These are phyloP conservation scores for Penicillium sp. DNA, from an alignment of 2,329 filamentous ascomycete genomes.

Conservation along the genomic window DNA sequence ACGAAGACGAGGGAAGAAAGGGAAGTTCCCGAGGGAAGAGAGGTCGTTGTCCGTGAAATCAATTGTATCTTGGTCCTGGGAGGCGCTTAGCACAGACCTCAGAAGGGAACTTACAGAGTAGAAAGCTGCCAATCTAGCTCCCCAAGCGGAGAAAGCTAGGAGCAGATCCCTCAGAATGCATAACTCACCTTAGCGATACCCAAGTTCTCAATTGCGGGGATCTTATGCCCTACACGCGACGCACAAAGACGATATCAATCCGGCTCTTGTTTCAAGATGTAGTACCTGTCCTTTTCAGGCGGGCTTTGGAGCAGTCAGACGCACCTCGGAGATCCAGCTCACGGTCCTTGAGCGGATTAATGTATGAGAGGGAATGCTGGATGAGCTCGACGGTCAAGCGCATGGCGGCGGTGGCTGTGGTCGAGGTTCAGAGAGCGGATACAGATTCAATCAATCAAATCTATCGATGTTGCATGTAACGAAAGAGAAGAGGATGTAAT, in stretches of 20 bases:
- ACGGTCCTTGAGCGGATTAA: constrained; percentile 97
- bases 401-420: constrained; percentile 60
- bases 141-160: constrained; percentile 11
- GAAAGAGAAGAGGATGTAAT: not conserved
- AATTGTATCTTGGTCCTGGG: constrained; percentile 91
- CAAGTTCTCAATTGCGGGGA: constrained; percentile 95
- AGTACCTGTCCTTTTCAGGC: constrained; percentile 81
- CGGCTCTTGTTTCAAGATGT: constrained; percentile 70
- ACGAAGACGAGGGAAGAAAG: constrained; percentile 82
- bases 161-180: not conserved
- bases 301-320: constrained; percentile 47
- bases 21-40: constrained; percentile 85
- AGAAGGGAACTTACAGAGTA: not conserved
- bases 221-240: constrained; percentile 83
- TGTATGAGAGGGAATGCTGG: constrained; percentile 91
- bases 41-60: constrained; percentile 99
- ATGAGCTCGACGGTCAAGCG: constrained; percentile 95
- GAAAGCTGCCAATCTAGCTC: not conserved
- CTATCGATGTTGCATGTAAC: constrained; percentile 26
- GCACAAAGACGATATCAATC: constrained; percentile 75
- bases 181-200: constrained; percentile 83
- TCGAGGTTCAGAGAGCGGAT: not conserved
- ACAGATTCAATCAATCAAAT: not conserved
- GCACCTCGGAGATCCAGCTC: constrained; percentile 99
- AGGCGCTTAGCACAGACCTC: constrained; percentile 13